Evolutionary conservation across 1,139 yeast genomes (phyloP).

Genomic region (Debaryomyces coudertii): DNA sequence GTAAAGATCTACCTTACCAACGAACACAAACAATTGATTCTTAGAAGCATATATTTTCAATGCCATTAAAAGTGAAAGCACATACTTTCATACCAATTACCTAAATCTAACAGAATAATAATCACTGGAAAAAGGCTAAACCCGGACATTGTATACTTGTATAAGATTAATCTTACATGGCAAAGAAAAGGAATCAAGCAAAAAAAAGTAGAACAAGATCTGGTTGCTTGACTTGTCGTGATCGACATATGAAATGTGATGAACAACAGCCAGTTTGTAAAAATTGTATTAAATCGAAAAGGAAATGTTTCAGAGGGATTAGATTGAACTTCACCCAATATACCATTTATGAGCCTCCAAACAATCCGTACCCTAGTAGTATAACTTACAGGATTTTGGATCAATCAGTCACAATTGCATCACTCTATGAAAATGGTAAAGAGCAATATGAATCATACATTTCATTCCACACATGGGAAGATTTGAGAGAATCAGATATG

Average conservation of each 20-base stretch:
- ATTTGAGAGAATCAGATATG: slow-evolving; percentile 36
- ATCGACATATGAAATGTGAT: slow-evolving; percentile 53
- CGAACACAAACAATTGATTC: background rate
- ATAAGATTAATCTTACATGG: slow-evolving; percentile 15
- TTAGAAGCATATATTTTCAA: background rate
- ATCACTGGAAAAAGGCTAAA: background rate
- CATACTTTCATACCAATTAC: background rate
- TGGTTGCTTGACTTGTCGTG: slow-evolving; percentile 52
- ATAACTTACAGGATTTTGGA: slow-evolving; percentile 32
- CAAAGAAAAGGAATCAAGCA: slow-evolving; percentile 20
- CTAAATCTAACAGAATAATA: background rate
- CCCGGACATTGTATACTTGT: background rate
- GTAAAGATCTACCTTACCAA: background rate
- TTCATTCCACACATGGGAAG: slow-evolving; percentile 34
- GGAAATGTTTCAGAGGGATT: slow-evolving; percentile 50
- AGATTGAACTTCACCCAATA: slow-evolving; percentile 50
- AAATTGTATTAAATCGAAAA: slow-evolving; percentile 45
- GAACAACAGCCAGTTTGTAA: slow-evolving; percentile 51
- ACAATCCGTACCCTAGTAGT: slow-evolving; percentile 10
- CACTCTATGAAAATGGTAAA: slow-evolving; percentile 39
- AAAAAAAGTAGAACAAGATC: slow-evolving; percentile 46
- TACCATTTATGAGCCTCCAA: slow-evolving; percentile 42
- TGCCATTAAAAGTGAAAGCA: background rate
- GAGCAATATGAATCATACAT: slow-evolving; percentile 36
- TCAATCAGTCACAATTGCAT: slow-evolving; percentile 48